Evolutionary conservation across 225 moss, liverwort and hornwort genomes (phyloP).

Genomic region (Climacium dendroides): DNA sequence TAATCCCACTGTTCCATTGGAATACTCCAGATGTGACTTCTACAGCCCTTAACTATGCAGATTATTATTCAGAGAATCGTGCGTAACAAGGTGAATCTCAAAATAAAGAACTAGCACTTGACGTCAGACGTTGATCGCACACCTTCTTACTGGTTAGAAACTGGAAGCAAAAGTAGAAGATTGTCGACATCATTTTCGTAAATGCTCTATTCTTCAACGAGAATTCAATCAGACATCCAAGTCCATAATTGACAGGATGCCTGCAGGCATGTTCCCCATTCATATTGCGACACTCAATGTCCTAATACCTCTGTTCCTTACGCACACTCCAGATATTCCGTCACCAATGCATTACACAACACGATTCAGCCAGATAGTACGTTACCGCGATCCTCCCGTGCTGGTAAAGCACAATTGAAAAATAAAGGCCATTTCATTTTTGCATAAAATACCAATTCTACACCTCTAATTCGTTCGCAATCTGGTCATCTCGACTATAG

Average conservation of each 20-base stretch:
- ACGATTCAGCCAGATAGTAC: background rate
- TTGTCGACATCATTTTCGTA: background rate
- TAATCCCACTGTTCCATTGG: background rate
- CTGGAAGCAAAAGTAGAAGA: background rate
- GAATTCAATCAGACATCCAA: background rate
- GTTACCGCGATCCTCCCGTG: background rate
- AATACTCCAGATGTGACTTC: background rate
- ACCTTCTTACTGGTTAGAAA: background rate
- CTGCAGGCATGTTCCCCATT: background rate
- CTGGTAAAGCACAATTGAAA: background rate
- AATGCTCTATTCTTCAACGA: background rate
- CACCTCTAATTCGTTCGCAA: background rate
- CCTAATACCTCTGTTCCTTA: background rate
- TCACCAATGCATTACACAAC: background rate
- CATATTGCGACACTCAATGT: background rate
- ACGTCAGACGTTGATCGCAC: background rate
- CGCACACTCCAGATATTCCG: background rate
- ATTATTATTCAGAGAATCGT: background rate
- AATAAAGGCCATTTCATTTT: background rate
- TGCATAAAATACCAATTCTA: background rate
- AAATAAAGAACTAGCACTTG: background rate
- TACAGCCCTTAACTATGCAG: background rate
- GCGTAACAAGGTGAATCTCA: background rate
- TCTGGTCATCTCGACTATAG: background rate
- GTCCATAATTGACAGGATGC: background rate